A percentile compares a stretch with the other conserved stretches of the same genome.
Conservation (phyloP, 1,284 basidiomycete species). For the Sphaerobolus stellatus region DNA sequence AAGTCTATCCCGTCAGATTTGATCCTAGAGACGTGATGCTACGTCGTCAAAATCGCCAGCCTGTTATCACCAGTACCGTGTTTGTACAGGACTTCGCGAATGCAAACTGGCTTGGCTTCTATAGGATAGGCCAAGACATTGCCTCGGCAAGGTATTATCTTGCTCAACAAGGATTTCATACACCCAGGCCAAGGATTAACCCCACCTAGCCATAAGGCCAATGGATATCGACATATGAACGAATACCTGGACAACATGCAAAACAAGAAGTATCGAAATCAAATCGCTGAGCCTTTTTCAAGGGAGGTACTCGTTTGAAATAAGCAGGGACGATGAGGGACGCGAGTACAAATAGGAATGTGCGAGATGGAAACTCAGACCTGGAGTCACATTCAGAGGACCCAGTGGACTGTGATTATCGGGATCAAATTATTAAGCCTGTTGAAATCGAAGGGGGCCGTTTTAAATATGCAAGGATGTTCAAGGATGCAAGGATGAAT, state of each 20-base stretch:
- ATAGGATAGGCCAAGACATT: background rate
- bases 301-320: background rate
- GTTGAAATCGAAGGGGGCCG: too few species aligned
- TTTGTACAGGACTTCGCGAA: background rate
- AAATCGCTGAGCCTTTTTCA: background rate
- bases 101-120: background rate
- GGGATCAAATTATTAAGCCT: too few species aligned
- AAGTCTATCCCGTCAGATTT: too few species aligned
- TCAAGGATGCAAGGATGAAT: too few species aligned
- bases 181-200: background rate
- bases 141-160: background rate
- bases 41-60: background rate
- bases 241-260: background rate
- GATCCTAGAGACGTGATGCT: background rate
- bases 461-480: too few species aligned
- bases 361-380: background rate
- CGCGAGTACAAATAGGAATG: background rate
- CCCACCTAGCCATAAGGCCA: background rate
- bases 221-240: background rate
- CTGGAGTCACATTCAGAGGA: background rate
- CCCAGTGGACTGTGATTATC: too few species aligned
- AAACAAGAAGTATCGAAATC: background rate
- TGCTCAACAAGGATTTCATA: background rate
- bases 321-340: background rate
- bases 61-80: background rate